Conservation (phyloP, 1,139 yeast species). For the Geotrichum histeridarum region DNA sequence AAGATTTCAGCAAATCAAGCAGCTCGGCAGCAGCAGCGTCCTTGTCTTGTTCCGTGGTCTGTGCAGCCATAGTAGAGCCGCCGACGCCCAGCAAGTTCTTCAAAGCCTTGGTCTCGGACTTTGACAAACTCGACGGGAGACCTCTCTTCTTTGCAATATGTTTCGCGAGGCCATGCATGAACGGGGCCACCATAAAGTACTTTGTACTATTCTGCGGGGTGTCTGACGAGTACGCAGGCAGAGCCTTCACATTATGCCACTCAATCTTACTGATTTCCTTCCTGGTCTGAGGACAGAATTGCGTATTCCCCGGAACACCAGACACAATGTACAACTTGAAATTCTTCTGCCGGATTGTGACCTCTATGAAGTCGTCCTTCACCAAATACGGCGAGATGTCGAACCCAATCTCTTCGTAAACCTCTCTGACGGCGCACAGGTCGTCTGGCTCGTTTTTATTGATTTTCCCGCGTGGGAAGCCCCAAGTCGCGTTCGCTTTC, state of each 20-base stretch:
- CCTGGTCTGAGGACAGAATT: constrained; percentile 74
- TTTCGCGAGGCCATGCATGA: constrained; percentile 33
- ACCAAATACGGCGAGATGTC: constrained; percentile 65
- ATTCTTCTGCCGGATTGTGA: constrained; percentile 78
- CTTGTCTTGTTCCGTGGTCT: constrained; percentile 16
- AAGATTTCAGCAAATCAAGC: constrained; percentile 25
- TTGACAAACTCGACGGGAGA: constrained; percentile 30
- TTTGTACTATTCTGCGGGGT: constrained; percentile 21
- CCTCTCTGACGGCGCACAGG: constrained; percentile 93
- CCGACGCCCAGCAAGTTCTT: constrained; percentile 34
- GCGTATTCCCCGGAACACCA: constrained; percentile 71
- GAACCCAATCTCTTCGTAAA: constrained; percentile 91
- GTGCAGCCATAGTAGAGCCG: constrained; percentile 12
- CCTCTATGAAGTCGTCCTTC: constrained; percentile 70
- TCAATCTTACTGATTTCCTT: constrained; percentile 71
- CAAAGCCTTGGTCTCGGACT: constrained; percentile 35
- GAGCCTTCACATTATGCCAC: constrained; percentile 54
- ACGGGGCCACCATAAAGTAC: constrained; percentile 41
- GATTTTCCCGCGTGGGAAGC: constrained; percentile 95
- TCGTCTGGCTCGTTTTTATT: constrained; percentile 87
- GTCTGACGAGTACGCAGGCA: constrained; percentile 38
- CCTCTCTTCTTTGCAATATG: constrained; percentile 35
- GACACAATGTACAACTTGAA: constrained; percentile 75
- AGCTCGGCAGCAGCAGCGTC: constrained; percentile 27
- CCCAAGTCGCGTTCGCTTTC: constrained; percentile 77